These are phyloP conservation scores for Zizania latifolia DNA, from an alignment of 176 grass and related monocot species.

Conservation along the genomic window DNA sequence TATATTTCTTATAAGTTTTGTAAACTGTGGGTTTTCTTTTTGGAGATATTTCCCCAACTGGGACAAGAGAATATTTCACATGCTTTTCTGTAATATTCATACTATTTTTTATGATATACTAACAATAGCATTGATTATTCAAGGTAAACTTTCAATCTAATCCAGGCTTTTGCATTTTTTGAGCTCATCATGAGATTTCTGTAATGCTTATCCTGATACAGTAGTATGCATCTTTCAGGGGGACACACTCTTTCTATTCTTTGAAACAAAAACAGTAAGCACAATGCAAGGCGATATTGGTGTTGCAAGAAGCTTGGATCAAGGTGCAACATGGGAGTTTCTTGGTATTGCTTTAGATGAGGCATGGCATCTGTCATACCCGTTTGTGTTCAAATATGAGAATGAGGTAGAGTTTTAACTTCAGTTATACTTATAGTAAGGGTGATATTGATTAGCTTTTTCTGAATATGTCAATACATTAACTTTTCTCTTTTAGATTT, in stretches of 20 bases:
- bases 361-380: slow-evolving; percentile 95
- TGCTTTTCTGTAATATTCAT: neutral
- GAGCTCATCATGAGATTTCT: neutral
- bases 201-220: slow-evolving; percentile 15
- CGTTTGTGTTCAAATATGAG: slow-evolving; percentile 89
- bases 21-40: neutral
- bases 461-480: slow-evolving; percentile 8
- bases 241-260: slow-evolving; percentile 71
- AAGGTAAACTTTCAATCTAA: neutral
- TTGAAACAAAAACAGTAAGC: slow-evolving; percentile 75
- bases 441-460: neutral
- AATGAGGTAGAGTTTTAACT: slow-evolving; percentile 58
- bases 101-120: neutral
- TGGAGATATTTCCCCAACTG: neutral
- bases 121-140: slow-evolving; percentile 1
- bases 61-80: neutral
- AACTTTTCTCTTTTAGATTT: slow-evolving; percentile 54
- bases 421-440: neutral
- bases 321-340: slow-evolving; percentile 95
- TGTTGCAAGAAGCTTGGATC: slow-evolving; percentile 84
- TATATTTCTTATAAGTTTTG: neutral
- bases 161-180: neutral
- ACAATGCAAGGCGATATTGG: slow-evolving; percentile 86
- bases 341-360: slow-evolving; percentile 89
- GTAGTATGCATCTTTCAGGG: slow-evolving; percentile 45